These are phyloP conservation scores for Schoenoplectus triqueter DNA, from an alignment of 202 grass and related monocot genomes.

Conservation along the genomic window DNA sequence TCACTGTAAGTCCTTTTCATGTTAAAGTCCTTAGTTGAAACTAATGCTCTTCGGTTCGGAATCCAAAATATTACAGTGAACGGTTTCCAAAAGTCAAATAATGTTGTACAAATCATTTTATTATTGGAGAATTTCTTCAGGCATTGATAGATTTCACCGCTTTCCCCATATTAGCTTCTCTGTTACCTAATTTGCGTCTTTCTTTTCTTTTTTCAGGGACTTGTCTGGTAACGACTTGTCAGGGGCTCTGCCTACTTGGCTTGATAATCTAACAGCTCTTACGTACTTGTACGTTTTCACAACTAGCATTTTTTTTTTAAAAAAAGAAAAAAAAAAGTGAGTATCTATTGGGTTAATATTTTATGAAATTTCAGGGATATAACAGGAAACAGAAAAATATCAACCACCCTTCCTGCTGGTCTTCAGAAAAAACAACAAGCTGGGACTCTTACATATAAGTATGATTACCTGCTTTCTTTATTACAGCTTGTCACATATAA, in stretches of 20 bases:
- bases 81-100: not conserved
- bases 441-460: conserved; percentile 40
- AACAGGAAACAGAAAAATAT: conserved; percentile 19
- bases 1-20: conserved; percentile 17
- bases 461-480: conserved; percentile 6
- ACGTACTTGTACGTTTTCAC: conserved; percentile 14
- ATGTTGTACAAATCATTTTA: not conserved
- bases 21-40: not conserved
- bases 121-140: too few relatives aligned
- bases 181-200: not conserved
- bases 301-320: not conserved
- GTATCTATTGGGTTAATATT: not conserved
- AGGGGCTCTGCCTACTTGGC: conserved; percentile 44
- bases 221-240: conserved; percentile 29
- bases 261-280: conserved; percentile 54
- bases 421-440: conserved; percentile 29
- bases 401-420: conserved; percentile 43
- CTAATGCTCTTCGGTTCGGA: not conserved
- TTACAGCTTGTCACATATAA: not conserved
- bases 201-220: not conserved
- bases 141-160: not conserved
- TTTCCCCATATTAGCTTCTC: not conserved
- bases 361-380: conserved; percentile 26
- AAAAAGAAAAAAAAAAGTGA: not conserved
- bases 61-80: not conserved